Percentiles rank a stretch among this genome's conserved stretches.
These are phyloP conservation scores for Ascochyta fabae DNA, from an alignment of 2,329 filamentous ascomycete genomes.

Conservation along the genomic window DNA sequence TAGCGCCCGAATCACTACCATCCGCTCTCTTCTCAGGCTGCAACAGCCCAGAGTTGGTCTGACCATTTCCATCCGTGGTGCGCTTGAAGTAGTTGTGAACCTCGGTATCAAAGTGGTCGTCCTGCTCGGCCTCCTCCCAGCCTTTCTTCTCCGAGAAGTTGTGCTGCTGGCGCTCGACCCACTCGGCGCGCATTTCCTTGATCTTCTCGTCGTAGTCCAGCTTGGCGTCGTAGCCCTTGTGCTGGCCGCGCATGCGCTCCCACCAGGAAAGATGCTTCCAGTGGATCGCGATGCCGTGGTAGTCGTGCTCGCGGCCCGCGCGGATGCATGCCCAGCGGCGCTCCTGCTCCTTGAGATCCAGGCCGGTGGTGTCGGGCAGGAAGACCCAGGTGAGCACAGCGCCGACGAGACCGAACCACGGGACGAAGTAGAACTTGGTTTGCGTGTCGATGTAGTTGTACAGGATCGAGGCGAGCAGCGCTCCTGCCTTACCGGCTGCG, in stretches of 20 bases:
- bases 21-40: conserved; percentile 26
- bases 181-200: conserved; percentile 72
- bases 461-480: conserved; percentile 82
- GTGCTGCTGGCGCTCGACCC: conserved; percentile 62
- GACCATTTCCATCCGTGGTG: conserved; percentile 29
- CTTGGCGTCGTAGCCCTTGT: conserved; percentile 80
- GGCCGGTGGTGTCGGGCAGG: conserved; percentile 94
- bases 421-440: conserved; percentile 88
- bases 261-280: conserved; percentile 85
- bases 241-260: conserved; percentile 80
- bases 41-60: conserved; percentile 15
- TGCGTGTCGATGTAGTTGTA: conserved; percentile 93
- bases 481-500: conserved; percentile 86
- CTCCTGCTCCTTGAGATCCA: conserved; percentile 97
- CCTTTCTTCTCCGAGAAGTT: conserved; percentile 49
- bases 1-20: conserved; percentile 17
- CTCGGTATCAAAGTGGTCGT: conserved; percentile 40
- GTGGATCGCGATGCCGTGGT: conserved; percentile 93
- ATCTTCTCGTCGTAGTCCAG: conserved; percentile 85
- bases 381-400: conserved; percentile 83
- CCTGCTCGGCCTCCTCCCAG: conserved; percentile 35
- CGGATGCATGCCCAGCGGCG: conserved; percentile 90
- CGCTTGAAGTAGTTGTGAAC: conserved; percentile 46
- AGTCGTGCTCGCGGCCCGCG: conserved; percentile 76
- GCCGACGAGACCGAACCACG: conserved; percentile 91